Evolutionary conservation across 1,139 yeast genomes (phyloP), one percentile per base, ranked within the genome.

Genomic region (Pichia sp.): DNA sequence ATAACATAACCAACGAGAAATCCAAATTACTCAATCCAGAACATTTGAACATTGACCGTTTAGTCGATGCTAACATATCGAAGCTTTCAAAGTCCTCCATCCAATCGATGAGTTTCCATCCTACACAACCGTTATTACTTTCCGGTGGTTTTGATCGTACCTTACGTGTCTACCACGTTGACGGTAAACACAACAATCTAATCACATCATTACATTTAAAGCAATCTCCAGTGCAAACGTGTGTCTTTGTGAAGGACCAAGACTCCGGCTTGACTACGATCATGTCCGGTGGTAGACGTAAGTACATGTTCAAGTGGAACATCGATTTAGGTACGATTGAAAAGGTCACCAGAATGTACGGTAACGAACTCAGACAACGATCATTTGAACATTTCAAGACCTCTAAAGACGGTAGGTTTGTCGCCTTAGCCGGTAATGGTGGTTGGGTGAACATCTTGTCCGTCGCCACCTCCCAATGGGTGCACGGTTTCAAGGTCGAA

Each of bases 131-230:
- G 27, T 69, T 94, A 38, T 68, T 93, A 41, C 69, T 93, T 51
- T 86, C 96, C 0, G 95, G 94, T 51, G 99, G 99, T 22, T 90
- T 85, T 62, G 99, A 94, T 64, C 78, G 89, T 59, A 86, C 97
- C 0, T 66, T 93, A 49, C 74, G 99, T 59, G 72, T 94, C 24
- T 93, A 83, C 65, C 96, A 93, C 61, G 80, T 91, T 50, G 99
- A 93, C 63, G 98, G 98, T n/a, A 87, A 85, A 62, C 65, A 70
- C 50, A 94, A 94, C 63, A 82, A 81, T 47, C 69, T 90, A 41
- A 94, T 91, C 17, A 84, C 96, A 3, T 84, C 96, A 36, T 71
- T 93, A 53, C 88, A 83, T 65, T 72, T 93, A 50, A 79, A 83
- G 50, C 83, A 86, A 55, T 77, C 89, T 9, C 97, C 99, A 1